Conservation (phyloP, 179 eudicot species). For the Pouteria campechiana region DNA sequence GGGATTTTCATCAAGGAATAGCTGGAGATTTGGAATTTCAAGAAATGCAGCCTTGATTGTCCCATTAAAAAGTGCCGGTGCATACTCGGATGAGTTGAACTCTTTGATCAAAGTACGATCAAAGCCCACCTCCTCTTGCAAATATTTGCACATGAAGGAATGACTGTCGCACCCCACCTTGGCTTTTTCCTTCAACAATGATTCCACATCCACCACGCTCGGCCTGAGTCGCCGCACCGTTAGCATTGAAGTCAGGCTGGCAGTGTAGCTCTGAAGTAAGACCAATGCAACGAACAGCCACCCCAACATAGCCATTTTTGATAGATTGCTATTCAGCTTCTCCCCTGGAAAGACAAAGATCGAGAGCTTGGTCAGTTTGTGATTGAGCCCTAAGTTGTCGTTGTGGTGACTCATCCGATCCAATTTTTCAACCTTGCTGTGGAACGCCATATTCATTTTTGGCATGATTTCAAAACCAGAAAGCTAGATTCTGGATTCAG, state of each 20-base stretch:
- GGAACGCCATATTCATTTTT: background rate
- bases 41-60: constrained; percentile 26
- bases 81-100: constrained; percentile 5
- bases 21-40: constrained; percentile 13
- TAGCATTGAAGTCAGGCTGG: constrained; percentile 36
- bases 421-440: too few species aligned
- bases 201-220: constrained; percentile 11
- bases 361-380: background rate
- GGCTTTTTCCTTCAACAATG: constrained; percentile 11
- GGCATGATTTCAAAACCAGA: background rate
- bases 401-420: too few species aligned
- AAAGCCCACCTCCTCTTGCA: constrained; percentile 12
- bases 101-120: constrained; percentile 2
- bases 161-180: constrained; percentile 16
- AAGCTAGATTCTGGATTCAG: background rate
- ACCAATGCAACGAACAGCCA: constrained; percentile 35
- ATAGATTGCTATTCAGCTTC: constrained; percentile 16
- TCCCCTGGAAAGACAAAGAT: constrained; percentile 13
- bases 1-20: constrained; percentile 25
- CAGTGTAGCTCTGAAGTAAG: constrained; percentile 33
- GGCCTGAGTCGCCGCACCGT: constrained; percentile 26
- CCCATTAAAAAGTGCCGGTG: constrained; percentile 7
- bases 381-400: too few species aligned
- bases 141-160: constrained; percentile 12
- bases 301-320: constrained; percentile 25